These are phyloP conservation scores for Trifolium pratense DNA, from an alignment of 306 rosid species.

Conservation along the genomic window DNA sequence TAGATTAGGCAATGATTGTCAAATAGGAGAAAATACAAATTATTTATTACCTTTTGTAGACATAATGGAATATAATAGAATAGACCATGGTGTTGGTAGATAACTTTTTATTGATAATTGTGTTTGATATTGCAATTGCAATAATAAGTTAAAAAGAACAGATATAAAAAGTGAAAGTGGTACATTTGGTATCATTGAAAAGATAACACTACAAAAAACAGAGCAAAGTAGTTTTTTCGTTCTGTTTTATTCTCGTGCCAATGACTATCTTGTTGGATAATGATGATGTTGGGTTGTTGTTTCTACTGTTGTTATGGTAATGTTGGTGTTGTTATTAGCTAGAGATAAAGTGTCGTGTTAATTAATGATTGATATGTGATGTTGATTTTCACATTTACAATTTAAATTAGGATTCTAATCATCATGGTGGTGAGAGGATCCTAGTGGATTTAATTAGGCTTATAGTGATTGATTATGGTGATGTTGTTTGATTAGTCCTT, in stretches of 20 bases:
- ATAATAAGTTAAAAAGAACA: neutral
- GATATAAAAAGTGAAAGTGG: conserved; percentile 12
- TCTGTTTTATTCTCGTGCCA: neutral
- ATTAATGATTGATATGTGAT: neutral
- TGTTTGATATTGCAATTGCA: neutral
- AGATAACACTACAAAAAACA: neutral
- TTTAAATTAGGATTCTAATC: conserved; percentile 15
- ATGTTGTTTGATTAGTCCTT: conserved; percentile 21
- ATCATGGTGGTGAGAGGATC: conserved; percentile 21
- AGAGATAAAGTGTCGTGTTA: conserved; percentile 1
- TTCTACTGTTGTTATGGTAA: neutral
- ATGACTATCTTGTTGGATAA: neutral
- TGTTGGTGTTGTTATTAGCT: conserved; percentile 19
- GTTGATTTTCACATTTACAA: conserved; percentile 12
- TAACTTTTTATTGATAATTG: neutral
- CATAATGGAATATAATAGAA: neutral
- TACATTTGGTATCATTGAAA: conserved; percentile 6
- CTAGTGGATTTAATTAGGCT: conserved; percentile 27
- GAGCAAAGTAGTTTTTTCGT: neutral
- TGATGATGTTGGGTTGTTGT: conserved; percentile 6
- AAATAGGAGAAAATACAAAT: neutral
- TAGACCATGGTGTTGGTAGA: neutral
- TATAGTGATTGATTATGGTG: too few relatives aligned
- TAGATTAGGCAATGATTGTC: neutral
- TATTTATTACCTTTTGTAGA: neutral